Evolutionary conservation across 176 grass and related monocot species (phyloP).

Genomic region (Oryza australiensis): DNA sequence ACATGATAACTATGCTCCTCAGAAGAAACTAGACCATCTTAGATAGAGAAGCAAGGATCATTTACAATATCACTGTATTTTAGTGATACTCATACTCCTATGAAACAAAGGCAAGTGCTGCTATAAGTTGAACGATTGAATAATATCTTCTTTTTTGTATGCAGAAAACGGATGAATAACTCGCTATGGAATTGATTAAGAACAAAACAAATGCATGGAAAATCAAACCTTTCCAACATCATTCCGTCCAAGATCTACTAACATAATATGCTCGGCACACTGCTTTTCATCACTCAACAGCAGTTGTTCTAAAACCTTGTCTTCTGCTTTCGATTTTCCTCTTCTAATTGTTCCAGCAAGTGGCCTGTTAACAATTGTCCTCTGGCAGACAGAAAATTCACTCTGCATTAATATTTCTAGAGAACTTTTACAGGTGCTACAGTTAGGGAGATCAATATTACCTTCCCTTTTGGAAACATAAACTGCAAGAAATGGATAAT

Average conservation of each 20-base stretch:
- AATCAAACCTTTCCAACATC: conserved; percentile 77
- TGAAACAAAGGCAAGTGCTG: neutral
- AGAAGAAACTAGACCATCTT: neutral
- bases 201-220: conserved; percentile 2
- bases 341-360: conserved; percentile 89
- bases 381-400: conserved; percentile 36
- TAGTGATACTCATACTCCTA: too few species aligned
- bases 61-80: neutral
- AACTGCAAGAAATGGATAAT: neutral
- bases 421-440: neutral
- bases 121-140: neutral
- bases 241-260: conserved; percentile 91
- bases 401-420: neutral
- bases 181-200: neutral
- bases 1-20: neutral
- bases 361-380: conserved; percentile 80
- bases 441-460: neutral
- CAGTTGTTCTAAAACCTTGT: conserved; percentile 67
- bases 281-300: conserved; percentile 88
- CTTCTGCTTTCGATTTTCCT: conserved; percentile 71
- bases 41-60: neutral
- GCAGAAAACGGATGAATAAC: neutral
- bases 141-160: neutral
- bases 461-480: neutral
- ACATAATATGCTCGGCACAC: conserved; percentile 89